phyloP scores from a whole-genome alignment of 225 moss, liverwort and hornwort species.

The Anthoceros angustus region DNA sequence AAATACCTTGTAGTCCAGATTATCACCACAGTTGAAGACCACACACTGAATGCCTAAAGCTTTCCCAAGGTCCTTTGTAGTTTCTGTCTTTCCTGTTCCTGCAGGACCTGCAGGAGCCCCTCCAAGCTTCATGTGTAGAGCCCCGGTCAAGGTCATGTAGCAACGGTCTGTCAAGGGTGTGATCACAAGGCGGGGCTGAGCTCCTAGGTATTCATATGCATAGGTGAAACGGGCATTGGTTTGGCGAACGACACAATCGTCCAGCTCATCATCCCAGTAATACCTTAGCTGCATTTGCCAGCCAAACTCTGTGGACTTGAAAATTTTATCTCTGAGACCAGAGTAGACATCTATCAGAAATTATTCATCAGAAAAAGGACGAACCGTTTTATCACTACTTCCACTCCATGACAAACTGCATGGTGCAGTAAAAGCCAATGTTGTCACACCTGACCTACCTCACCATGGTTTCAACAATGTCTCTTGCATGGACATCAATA shows the following conservation, averaged over 20 bases:
- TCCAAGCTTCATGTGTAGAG: conserved; percentile 70
- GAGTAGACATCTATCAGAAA: conserved; percentile 1
- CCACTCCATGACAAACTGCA: not conserved
- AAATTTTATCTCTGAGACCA: conserved; percentile 50
- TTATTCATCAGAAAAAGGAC: not conserved
- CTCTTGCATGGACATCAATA: conserved; percentile 85
- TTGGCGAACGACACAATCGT: conserved; percentile 71
- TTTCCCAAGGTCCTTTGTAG: conserved; percentile 84
- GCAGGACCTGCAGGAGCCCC: conserved; percentile 84
- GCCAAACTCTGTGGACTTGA: conserved; percentile 64
- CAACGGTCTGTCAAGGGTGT: conserved; percentile 84
- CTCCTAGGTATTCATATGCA: conserved; percentile 77
- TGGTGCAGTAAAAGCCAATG: not conserved
- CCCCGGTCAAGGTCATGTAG: conserved; percentile 89
- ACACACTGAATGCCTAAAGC: conserved; percentile 90
- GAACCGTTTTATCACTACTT: not conserved
- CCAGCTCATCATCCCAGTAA: conserved; percentile 76
- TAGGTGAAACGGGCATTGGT: conserved; percentile 71
- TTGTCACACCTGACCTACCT: conserved; percentile 18
- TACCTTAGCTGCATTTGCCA: conserved; percentile 99
- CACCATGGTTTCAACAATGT: conserved; percentile 66
- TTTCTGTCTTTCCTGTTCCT: conserved; percentile 83
- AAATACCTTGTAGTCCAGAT: conserved; percentile 63
- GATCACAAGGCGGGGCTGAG: conserved; percentile 77
- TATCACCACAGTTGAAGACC: conserved; percentile 86